Conservation (phyloP, 345 rosid species). For the Gossypium ekmanianum region DNA sequence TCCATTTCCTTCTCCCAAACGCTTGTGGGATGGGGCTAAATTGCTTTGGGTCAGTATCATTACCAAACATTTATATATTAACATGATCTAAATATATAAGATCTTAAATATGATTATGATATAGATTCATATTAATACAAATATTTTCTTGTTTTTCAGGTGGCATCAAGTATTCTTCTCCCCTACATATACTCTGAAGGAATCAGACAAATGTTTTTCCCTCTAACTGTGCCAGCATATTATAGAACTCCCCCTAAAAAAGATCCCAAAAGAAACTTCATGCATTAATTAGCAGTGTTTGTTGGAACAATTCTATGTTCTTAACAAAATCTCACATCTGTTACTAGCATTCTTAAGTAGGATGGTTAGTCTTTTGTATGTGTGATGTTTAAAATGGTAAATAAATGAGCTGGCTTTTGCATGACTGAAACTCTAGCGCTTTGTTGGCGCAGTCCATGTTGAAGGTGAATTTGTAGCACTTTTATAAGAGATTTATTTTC, state of each 20-base stretch:
- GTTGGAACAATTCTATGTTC: too few relatives aligned
- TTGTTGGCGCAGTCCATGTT: too few relatives aligned
- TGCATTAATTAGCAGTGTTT: neutral
- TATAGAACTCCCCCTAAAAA: neutral
- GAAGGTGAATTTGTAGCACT: too few relatives aligned
- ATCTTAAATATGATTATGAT: too few relatives aligned
- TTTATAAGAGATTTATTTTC: too few relatives aligned
- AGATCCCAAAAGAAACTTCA: neutral
- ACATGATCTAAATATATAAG: neutral
- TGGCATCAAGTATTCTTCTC: neutral
- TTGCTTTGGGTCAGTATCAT: conserved; percentile 17
- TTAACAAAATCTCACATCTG: too few relatives aligned
- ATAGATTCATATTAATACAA: too few relatives aligned
- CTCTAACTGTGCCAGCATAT: conserved; percentile 14
- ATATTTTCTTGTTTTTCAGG: conserved; percentile 6
- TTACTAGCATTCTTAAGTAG: too few relatives aligned
- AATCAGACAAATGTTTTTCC: conserved; percentile 17
- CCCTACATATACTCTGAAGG: conserved; percentile 16
- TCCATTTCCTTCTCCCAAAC: conserved; percentile 33
- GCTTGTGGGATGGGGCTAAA: conserved; percentile 27
- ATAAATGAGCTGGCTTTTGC: too few relatives aligned
- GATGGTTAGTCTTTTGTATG: too few relatives aligned
- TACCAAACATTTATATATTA: neutral
- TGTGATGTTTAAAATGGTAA: too few relatives aligned
- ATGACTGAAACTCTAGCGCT: too few relatives aligned